These are phyloP conservation scores for Coemansia aciculifera DNA, from an alignment of 192 early-diverging fungal species.

Conservation along the genomic window DNA sequence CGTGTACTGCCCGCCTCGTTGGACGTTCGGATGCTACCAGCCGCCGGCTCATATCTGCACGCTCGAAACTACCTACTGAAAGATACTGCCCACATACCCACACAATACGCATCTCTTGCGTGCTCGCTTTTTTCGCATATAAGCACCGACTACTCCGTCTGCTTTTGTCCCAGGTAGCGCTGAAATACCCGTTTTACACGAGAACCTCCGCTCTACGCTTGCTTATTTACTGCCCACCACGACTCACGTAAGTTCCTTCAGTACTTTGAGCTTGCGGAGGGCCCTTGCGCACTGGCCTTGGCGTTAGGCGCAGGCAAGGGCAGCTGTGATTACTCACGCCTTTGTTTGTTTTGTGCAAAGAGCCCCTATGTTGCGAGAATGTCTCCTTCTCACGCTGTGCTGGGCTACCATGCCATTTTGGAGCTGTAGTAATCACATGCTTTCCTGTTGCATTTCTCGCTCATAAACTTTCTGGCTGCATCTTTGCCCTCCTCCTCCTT, in stretches of 20 bases:
- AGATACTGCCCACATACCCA: neutral
- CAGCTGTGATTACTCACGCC: neutral
- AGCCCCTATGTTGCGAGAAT: neutral
- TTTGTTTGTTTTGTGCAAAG: slow-evolving; percentile 4
- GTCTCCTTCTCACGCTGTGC: neutral
- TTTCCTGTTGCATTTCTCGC: neutral
- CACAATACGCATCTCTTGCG: neutral
- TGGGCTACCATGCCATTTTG: neutral
- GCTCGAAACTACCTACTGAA: neutral
- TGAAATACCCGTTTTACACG: neutral
- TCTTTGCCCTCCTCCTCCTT: neutral
- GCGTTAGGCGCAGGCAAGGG: neutral
- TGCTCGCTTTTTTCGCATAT: neutral
- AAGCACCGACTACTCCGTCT: neutral
- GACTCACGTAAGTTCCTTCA: neutral
- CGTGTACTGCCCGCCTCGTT: neutral
- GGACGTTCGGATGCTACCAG: neutral
- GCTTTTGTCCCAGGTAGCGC: neutral
- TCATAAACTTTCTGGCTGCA: neutral
- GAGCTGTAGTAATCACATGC: neutral
- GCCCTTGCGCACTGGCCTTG: neutral
- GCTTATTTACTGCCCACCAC: neutral
- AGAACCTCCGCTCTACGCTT: neutral
- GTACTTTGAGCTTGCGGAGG: neutral
- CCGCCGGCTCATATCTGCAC: neutral